Percentiles rank a stretch among this genome's conserved stretches.
phyloP scores from a whole-genome alignment of 2,329 filamentous ascomycete species.

The Alternaria tenuissima region DNA sequence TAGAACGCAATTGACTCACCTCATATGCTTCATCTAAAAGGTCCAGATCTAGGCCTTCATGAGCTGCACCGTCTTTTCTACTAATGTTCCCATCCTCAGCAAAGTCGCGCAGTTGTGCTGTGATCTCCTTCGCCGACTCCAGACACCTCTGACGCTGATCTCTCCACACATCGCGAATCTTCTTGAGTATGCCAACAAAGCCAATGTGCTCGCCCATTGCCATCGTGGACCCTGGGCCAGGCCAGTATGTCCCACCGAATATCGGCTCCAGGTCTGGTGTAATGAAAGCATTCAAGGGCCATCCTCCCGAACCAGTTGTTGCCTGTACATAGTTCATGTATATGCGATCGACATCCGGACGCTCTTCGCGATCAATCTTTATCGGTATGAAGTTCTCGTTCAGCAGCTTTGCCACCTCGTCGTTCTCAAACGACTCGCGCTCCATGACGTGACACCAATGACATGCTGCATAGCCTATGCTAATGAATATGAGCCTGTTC shows the following conservation, averaged over 20 bases:
- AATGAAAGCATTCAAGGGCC: slow-evolving; percentile 96
- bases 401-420: slow-evolving; percentile 79
- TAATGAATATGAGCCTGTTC: slow-evolving; percentile 90
- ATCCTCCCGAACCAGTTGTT: slow-evolving; percentile 87
- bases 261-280: slow-evolving; percentile 93
- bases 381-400: slow-evolving; percentile 91
- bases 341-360: slow-evolving; percentile 91
- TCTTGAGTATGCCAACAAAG: slow-evolving; percentile 83
- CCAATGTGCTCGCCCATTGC: slow-evolving; percentile 67
- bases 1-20: slow-evolving; percentile 53
- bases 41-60: slow-evolving; percentile 84
- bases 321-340: slow-evolving; percentile 99
- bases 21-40: slow-evolving; percentile 88
- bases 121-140: slow-evolving; percentile 82
- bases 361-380: slow-evolving; percentile 91
- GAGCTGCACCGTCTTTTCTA: slow-evolving; percentile 54
- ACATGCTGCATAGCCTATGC: slow-evolving; percentile 93
- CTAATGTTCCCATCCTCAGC: slow-evolving; percentile 82
- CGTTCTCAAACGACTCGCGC: slow-evolving; percentile 87
- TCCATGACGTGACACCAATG: slow-evolving; percentile 94
- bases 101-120: slow-evolving; percentile 82
- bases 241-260: slow-evolving; percentile 97
- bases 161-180: slow-evolving; percentile 77
- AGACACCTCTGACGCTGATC: slow-evolving; percentile 85
- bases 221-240: slow-evolving; percentile 72